Evolutionary conservation across 495 filamentous ascomycete genomes (phyloP), one percentile per base, ranked within the genome.

Genomic region (Parachaetomium inaequale): DNA sequence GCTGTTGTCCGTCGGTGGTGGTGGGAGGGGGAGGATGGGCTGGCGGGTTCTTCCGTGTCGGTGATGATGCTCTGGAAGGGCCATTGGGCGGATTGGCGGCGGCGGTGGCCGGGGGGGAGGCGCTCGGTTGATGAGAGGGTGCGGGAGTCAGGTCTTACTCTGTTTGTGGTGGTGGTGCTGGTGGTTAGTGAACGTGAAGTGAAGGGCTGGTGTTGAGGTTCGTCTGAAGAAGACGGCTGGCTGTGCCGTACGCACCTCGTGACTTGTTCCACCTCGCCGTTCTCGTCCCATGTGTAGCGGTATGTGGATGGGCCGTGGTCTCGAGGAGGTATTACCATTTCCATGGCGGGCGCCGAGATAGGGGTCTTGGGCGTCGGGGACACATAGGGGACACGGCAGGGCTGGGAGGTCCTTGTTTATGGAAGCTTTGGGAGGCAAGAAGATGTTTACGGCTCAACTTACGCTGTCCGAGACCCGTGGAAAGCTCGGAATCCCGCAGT

Each of bases 251-350:
- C 59, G 23, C n/a, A 74, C 70, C 68, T 67, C 10, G 68, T 68
- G 15, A 70, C 61, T 32, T 71, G 68, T 11, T 63, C 54, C 40
- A 74, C 68, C 54, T 71, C 72, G 17, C 70, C 68, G 26, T 72
- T 71, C 52, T 71, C 70, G 43, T 74, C 72, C 72, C 67, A 74
- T 5, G 65, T 67, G 38, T 72, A 72, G 32, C 67, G 61, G 45
- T 64, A 71, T 29, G 70, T 69, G 7, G 66, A 66, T 29, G 65
- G 62, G 28, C 68, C 70, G 60, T 71, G 68, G 64, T 70, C 70
- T 58, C 70, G 55, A 2, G 67, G 68, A 26, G 70, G 72, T 63
- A 70, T 72, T 57, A 67, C 65, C 62, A 67, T 70, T 59, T 74
- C 72, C 72, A 72, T 74, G 60, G 59, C 64, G 65, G 34, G 50